Evolutionary conservation across 805 yeast species (phyloP).

Genomic region (Torulaspora delbrueckii): DNA sequence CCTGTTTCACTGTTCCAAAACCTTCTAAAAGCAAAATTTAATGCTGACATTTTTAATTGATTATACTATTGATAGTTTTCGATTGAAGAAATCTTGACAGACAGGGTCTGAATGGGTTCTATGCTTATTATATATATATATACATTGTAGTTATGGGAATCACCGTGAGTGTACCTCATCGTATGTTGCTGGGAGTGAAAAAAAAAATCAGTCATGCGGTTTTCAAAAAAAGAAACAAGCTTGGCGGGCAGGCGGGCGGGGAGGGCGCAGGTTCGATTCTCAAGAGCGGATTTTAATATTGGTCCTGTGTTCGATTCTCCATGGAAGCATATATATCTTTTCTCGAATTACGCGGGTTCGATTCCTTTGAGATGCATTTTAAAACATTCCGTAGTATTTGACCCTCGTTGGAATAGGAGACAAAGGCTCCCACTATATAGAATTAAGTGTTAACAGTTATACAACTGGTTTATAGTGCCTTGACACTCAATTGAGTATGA

Average conservation of each 20-base stretch:
- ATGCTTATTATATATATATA: background rate
- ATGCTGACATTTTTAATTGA: conserved; percentile 16
- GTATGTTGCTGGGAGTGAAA: background rate
- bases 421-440: background rate
- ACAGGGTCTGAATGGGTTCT: background rate
- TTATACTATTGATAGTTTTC: background rate
- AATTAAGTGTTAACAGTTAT: background rate
- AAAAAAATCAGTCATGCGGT: conserved; percentile 2
- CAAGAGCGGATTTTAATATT: background rate
- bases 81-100: background rate
- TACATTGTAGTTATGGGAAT: background rate
- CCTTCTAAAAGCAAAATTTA: conserved; percentile 46
- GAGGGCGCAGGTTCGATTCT: background rate
- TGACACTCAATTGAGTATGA: conserved; percentile 33
- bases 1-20: conserved; percentile 87
- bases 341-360: background rate
- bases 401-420: background rate
- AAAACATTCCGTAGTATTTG: background rate
- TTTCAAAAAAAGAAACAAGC: background rate
- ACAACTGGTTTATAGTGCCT: background rate
- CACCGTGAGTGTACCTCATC: background rate
- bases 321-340: background rate
- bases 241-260: background rate
- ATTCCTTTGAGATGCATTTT: background rate
- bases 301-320: background rate